Conservation (phyloP, 352 stramenopile species). For the Globisporangium okanoganense region DNA sequence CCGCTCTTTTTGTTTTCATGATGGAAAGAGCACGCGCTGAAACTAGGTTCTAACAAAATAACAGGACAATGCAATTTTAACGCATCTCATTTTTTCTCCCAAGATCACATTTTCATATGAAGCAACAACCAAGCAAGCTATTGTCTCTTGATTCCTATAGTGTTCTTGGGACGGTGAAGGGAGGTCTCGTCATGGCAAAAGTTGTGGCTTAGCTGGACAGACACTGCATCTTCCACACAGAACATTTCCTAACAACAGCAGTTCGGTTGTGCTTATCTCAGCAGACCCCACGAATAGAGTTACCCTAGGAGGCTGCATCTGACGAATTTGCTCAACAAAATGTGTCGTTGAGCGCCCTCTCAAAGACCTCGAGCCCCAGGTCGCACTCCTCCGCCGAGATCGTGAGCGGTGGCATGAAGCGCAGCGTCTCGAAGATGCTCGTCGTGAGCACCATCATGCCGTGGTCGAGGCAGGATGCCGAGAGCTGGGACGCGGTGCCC, state of each 20-base stretch:
- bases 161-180: no score
- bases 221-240: no score
- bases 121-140: not conserved
- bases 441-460: conserved; percentile 90
- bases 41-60: conserved; percentile 23
- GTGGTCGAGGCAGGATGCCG: conserved; percentile 72
- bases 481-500: conserved; percentile 70
- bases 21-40: not conserved
- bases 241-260: no score
- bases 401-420: conserved; percentile 91
- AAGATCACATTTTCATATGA: not conserved
- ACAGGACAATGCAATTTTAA: conserved; percentile 25
- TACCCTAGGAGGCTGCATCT: no score
- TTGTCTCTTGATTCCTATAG: no score
- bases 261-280: no score
- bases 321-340: conserved; percentile 10
- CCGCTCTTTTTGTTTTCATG: not conserved
- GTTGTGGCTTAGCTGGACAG: no score
- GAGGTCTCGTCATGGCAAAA: no score
- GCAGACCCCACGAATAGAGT: no score
- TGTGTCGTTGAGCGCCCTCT: conserved; percentile 31
- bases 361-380: conserved; percentile 52
- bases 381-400: conserved; percentile 72
- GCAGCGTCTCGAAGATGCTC: conserved; percentile 89
- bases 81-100: conserved; percentile 9